phyloP scores from a whole-genome alignment of 495 filamentous ascomycete genomes.

The Lasiosphaeria ovina region DNA sequence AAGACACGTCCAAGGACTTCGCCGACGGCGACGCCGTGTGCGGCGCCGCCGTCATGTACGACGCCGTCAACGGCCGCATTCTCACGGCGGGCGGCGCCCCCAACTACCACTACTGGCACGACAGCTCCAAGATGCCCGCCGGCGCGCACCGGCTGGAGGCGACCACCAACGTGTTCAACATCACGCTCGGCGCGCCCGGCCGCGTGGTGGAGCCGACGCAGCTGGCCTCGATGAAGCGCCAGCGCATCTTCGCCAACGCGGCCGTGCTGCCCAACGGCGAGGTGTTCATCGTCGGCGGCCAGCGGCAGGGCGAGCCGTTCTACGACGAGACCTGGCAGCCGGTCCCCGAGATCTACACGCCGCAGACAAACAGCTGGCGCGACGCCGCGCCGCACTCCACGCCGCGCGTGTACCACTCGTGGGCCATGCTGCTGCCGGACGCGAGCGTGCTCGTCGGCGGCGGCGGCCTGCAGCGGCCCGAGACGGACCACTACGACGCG shows the following conservation, averaged over 20 bases:
- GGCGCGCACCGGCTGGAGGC: background rate
- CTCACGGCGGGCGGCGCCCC: constrained; percentile 58
- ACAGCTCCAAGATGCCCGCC: no score
- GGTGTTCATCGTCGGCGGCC: constrained; percentile 56
- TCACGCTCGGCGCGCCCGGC: constrained; percentile 7
- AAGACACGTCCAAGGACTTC: background rate
- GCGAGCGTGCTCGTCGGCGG: constrained; percentile 55
- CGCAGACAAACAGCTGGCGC: constrained; percentile 32
- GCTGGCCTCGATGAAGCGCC: background rate
- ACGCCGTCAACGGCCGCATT: constrained; percentile 52
- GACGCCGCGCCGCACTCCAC: constrained; percentile 40
- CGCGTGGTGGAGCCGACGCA: background rate
- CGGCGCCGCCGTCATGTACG: constrained; percentile 41
- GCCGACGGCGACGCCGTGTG: constrained; percentile 43
- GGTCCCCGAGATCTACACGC: constrained; percentile 28
- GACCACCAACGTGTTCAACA: constrained; percentile 3
- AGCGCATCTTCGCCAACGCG: constrained; percentile 32
- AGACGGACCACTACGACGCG: constrained; percentile 56
- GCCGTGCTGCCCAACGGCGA: constrained; percentile 58
- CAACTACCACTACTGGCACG: constrained; percentile 6
- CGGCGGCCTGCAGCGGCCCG: constrained; percentile 51
- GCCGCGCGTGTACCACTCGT: constrained; percentile 56
- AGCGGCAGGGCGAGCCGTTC: constrained; percentile 47
- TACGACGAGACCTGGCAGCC: constrained; percentile 45
- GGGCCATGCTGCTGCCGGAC: constrained; percentile 56